Base-by-base conservation (phyloP, 1,139 yeast species). In the Candida pseudoviswanathii region DNA sequence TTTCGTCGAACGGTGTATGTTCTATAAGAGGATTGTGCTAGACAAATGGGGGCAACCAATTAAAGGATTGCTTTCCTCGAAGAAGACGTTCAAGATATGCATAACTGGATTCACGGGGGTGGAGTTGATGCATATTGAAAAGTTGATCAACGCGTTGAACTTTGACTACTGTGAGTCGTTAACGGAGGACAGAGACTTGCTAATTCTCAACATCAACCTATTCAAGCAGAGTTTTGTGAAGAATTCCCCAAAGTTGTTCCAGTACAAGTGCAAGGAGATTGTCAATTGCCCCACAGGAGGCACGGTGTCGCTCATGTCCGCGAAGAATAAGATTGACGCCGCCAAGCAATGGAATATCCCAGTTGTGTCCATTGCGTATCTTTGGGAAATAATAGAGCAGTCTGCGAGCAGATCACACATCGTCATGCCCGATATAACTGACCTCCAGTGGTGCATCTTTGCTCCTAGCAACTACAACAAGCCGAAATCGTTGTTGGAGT, bases 101-200 rank as follows among this genome's bases (percentile, higher is more conserved):
- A 75, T 89, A 1, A 81, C 95, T 0, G 98, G 98, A 4, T 92
- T 88, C 60, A 78, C 83, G 9, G 97, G 96, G 0, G 82, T 90
- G 16, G 97, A 92, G 63, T 71, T 85, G 29, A 69, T 89, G 40
- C 98, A 92, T 66, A 60, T 89, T 7, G 83, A 80, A 16, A 86
- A 87, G 58, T 71, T 92, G 46, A 71, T 89, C 9, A 60, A 69
- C 34, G 63, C 73, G n/a, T 57, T 84, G 67, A 73, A 89, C 9
- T 74, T 84, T 63, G 66, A 73, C 47, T 68, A 79, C 53, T 67
- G 78, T 54, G 79, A 80, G 3, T 73, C 79, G 3, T 71, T 91
- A 49, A 80, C 82, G 5, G 66, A 77, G 21, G 70, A 77, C 8
- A 73, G 90, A 37, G 91, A 89, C 61, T 58, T 89, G 16, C 68